Percentiles rank a stretch among this genome's conserved stretches.
Evolutionary conservation across 2,329 filamentous ascomycete species (phyloP).

Genomic region (Keithomyces neogunnii): DNA sequence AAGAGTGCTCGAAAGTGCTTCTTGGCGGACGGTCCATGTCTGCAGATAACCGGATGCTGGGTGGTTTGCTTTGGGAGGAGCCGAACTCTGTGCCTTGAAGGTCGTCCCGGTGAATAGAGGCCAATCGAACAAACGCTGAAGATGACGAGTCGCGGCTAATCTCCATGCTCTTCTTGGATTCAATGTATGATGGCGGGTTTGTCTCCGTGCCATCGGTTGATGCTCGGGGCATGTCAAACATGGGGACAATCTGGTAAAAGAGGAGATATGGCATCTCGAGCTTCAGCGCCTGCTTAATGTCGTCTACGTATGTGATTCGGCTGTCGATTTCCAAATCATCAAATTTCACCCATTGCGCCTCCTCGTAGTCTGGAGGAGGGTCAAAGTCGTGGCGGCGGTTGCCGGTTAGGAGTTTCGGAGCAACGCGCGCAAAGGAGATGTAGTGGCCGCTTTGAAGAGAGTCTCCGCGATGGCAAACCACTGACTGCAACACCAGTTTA

Average conservation of each 20-base stretch:
- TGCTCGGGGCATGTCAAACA: slow-evolving; percentile 55
- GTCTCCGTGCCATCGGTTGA: slow-evolving; percentile 38
- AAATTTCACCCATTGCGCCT: slow-evolving; percentile 81
- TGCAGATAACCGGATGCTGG: slow-evolving; percentile 46
- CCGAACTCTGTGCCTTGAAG: slow-evolving; percentile 13
- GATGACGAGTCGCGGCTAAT: slow-evolving; percentile 13
- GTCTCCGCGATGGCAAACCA: slow-evolving; percentile 84
- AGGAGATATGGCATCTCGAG: slow-evolving; percentile 90
- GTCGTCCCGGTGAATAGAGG: slow-evolving; percentile 15
- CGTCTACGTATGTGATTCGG: slow-evolving; percentile 68
- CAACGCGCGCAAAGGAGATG: slow-evolving; percentile 72
- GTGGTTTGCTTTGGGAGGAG: slow-evolving; percentile 24
- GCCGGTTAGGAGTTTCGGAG: slow-evolving; percentile 51
- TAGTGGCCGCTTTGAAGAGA: slow-evolving; percentile 89
- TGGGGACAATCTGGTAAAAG: slow-evolving; percentile 90
- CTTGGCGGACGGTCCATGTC: slow-evolving; percentile 43
- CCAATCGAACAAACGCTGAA: neutral
- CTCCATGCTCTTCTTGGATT: slow-evolving; percentile 36
- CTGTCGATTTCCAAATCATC: slow-evolving; percentile 68
- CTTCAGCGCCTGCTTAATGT: slow-evolving; percentile 66
- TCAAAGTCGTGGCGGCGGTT: slow-evolving; percentile 47
- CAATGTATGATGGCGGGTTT: slow-evolving; percentile 52
- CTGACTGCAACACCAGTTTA: slow-evolving; percentile 82
- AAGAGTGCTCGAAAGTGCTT: slow-evolving; percentile 38
- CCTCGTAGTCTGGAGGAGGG: slow-evolving; percentile 57